Evolutionary conservation across 2,329 filamentous ascomycete species (phyloP).

Genomic region (Ophiostoma tasmaniense): DNA sequence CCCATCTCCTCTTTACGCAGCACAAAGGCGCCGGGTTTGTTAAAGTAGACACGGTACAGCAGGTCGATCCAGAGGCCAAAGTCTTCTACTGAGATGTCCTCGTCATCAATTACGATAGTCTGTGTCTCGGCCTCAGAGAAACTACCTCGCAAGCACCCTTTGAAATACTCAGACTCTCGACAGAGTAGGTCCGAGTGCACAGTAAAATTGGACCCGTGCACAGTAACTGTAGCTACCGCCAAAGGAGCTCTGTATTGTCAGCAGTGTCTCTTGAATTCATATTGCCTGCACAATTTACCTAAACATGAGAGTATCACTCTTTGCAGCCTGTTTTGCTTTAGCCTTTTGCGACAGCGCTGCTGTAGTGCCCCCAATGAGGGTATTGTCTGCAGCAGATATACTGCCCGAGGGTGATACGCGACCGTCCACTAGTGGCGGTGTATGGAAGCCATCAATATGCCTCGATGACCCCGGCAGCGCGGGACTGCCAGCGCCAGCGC

Average conservation of each 20-base stretch:
- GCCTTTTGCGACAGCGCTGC: neutral
- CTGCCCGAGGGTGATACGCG: neutral
- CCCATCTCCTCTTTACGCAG: conserved; percentile 22
- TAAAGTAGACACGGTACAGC: conserved; percentile 21
- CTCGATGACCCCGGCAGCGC: neutral
- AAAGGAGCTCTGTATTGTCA: conserved; percentile 14
- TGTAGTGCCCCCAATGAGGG: neutral
- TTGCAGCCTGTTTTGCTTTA: neutral
- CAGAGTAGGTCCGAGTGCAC: conserved; percentile 21
- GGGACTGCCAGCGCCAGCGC: neutral
- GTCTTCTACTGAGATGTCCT: conserved; percentile 16
- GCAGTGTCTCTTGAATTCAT: too few relatives aligned
- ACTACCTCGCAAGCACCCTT: conserved; percentile 18
- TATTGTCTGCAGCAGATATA: neutral
- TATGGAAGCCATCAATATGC: neutral
- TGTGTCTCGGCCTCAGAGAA: conserved; percentile 20
- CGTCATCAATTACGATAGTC: conserved; percentile 20
- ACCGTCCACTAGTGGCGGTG: neutral
- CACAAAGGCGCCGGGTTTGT: conserved; percentile 15
- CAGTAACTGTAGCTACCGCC: conserved; percentile 18
- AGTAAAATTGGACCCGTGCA: conserved; percentile 18
- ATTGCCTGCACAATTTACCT: neutral
- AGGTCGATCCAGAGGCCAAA: conserved; percentile 23
- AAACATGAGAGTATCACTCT: conserved; percentile 11
- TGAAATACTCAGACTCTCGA: conserved; percentile 21